These are phyloP conservation scores for Umbilicaria muhlenbergii DNA, from an alignment of 495 filamentous ascomycete species.

Conservation along the genomic window DNA sequence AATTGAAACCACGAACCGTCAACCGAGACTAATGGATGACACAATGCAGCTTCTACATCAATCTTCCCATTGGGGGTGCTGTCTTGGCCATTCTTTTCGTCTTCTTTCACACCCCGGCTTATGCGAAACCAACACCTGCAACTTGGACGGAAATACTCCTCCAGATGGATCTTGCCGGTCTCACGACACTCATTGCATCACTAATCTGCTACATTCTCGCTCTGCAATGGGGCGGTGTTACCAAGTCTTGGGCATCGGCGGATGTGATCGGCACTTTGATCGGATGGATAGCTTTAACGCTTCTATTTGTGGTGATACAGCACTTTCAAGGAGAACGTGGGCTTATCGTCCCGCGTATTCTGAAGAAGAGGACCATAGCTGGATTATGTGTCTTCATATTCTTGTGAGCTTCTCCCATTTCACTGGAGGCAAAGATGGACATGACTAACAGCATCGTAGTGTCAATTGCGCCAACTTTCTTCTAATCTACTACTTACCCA, in stretches of 20 bases:
- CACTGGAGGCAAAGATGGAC: too few relatives aligned
- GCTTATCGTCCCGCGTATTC: constrained; percentile 1
- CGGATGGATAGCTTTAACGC: constrained; percentile 4
- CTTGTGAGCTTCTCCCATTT: too few relatives aligned
- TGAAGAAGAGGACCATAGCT: too few relatives aligned
- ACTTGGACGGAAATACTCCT: constrained; percentile 18
- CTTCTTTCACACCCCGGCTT: constrained; percentile 9
- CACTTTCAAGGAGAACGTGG: constrained; percentile 3
- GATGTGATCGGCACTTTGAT: constrained; percentile 11
- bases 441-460: too few relatives aligned
- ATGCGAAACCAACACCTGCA: constrained; percentile 5
- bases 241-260: constrained; percentile 8
- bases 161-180: constrained; percentile 17
- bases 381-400: too few relatives aligned
- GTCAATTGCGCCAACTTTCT: too few relatives aligned
- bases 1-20: too few relatives aligned
- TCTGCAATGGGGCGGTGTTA: constrained; percentile 14
- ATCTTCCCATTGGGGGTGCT: constrained; percentile 16
- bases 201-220: constrained; percentile 13
- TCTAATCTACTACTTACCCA: constrained; percentile 45
- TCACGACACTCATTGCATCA: constrained; percentile 5
- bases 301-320: constrained; percentile 4
- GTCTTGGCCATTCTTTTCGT: constrained; percentile 11
- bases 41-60: constrained; percentile 24
- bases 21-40: too few relatives aligned